Conservation (phyloP, 2,329 filamentous ascomycete genomes). For the Orbilia ellipsospora region DNA sequence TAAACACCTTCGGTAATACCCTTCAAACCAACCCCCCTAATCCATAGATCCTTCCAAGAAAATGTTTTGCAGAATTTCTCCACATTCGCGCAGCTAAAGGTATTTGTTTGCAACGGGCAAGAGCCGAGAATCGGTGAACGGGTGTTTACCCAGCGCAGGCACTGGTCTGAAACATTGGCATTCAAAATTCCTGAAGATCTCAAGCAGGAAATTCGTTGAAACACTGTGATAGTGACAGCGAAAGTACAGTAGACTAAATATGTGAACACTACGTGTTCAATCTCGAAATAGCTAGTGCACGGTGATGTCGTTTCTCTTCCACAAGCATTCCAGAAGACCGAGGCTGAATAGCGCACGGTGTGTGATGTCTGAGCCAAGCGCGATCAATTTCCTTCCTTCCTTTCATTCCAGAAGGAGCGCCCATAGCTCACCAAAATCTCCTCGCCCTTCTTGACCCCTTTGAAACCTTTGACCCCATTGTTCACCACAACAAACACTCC, state of each 20-base stretch:
- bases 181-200: conserved; percentile 14
- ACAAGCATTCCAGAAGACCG: conserved; percentile 24
- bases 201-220: too few relatives aligned
- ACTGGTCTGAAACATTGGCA: background rate
- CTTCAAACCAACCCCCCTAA: background rate
- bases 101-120: conserved; percentile 43
- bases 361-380: conserved; percentile 1
- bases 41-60: conserved; percentile 31
- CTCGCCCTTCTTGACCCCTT: conserved; percentile 68
- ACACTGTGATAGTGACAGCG: conserved; percentile 3
- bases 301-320: conserved; percentile 5
- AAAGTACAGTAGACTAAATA: background rate
- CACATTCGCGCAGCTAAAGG: conserved; percentile 22
- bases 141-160: too few relatives aligned
- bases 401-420: conserved; percentile 73
- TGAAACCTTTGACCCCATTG: conserved; percentile 56
- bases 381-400: conserved; percentile 60
- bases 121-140: conserved; percentile 29
- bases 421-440: conserved; percentile 76
- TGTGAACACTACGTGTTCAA: too few relatives aligned
- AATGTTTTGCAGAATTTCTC: conserved; percentile 22
- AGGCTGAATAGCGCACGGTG: conserved; percentile 2
- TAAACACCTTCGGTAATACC: too few relatives aligned
- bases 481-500: conserved; percentile 65
- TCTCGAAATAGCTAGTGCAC: background rate